Evolutionary conservation across 768 basidiomycete species (phyloP).

Genomic region (Xerocomellus intermedius): DNA sequence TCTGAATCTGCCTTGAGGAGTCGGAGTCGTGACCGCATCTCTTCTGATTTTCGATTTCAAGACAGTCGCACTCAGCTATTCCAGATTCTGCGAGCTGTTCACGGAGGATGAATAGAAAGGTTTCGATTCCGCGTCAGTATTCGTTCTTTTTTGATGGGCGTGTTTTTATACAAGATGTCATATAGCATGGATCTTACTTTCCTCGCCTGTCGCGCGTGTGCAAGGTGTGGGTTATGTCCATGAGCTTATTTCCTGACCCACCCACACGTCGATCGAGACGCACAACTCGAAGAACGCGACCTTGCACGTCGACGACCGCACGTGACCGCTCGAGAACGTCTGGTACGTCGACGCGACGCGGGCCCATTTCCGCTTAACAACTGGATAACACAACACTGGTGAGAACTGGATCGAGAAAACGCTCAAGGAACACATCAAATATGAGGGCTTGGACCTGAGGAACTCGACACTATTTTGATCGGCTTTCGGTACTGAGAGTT

Average conservation of each 20-base stretch:
- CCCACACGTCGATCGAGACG: constrained; percentile 62
- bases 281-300: constrained; percentile 86
- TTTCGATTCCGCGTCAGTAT: constrained; percentile 76
- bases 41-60: too few species aligned
- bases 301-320: constrained; percentile 62
- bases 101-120: constrained; percentile 93
- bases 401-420: too few species aligned
- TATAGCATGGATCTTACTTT: constrained; percentile 49
- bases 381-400: too few species aligned
- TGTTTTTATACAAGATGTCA: neutral
- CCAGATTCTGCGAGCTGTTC: constrained; percentile 83
- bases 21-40: too few species aligned
- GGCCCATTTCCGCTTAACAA: too few species aligned
- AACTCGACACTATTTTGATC: too few species aligned
- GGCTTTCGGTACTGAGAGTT: too few species aligned
- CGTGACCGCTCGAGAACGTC: constrained; percentile 68
- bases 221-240: constrained; percentile 81
- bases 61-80: constrained; percentile 91
- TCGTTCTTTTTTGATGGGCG: neutral
- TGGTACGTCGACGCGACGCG: constrained; percentile 89
- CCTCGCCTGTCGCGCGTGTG: constrained; percentile 68
- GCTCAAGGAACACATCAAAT: too few species aligned
- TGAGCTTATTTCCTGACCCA: constrained; percentile 80
- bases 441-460: too few species aligned
- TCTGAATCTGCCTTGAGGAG: too few species aligned